Evolutionary conservation across 495 filamentous ascomycete species (phyloP).

Genomic region (Penicillium longicatenatum): DNA sequence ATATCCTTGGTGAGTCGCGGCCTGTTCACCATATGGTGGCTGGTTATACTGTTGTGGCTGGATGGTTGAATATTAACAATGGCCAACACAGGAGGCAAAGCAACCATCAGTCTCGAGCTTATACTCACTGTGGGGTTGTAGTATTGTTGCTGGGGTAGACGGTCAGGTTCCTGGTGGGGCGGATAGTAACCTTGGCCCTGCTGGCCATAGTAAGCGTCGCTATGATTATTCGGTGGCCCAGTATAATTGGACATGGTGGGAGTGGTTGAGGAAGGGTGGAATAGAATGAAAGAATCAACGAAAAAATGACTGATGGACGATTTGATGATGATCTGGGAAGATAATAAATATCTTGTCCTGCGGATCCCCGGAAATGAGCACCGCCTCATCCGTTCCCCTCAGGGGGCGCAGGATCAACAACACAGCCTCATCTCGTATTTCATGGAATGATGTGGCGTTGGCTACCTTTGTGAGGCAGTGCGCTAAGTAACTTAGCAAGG

Average conservation of each 20-base stretch:
- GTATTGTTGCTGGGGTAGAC: neutral
- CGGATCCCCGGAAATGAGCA: neutral
- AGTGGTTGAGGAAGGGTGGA: neutral
- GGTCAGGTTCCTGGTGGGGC: neutral
- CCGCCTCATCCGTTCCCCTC: neutral
- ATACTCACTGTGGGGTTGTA: neutral
- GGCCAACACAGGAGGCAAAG: neutral
- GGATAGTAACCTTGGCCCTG: slow-evolving; percentile 4
- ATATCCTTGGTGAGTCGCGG: neutral
- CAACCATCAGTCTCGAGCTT: neutral
- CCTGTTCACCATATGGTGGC: neutral
- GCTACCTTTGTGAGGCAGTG: too few species aligned
- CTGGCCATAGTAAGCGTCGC: neutral
- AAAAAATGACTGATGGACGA: neutral
- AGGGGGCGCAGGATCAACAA: neutral
- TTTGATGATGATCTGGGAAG: neutral
- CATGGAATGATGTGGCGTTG: too few species aligned
- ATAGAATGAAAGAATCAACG: neutral
- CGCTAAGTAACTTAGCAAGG: too few species aligned
- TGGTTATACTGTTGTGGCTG: neutral
- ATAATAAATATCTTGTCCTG: neutral
- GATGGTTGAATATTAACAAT: neutral
- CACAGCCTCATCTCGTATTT: neutral
- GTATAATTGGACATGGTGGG: neutral
- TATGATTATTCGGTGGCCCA: neutral